These are phyloP conservation scores for Polychytrium aggregatum DNA, from an alignment of 192 early-diverging fungal species.

Conservation along the genomic window DNA sequence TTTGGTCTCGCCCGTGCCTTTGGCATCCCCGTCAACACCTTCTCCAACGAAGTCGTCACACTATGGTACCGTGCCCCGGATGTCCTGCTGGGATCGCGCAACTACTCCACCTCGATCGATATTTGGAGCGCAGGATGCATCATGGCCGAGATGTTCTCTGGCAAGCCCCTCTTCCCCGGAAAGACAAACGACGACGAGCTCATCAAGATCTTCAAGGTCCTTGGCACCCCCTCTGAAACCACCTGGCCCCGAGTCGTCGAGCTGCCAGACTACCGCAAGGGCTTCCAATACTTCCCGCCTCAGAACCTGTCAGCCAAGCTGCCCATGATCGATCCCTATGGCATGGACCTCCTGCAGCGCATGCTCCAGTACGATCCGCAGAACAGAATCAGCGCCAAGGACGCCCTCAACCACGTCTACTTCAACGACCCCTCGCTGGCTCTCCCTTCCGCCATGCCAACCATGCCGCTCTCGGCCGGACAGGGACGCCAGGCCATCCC, in stretches of 20 bases:
- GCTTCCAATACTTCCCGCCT: conserved; percentile 61
- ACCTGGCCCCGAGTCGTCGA: conserved; percentile 78
- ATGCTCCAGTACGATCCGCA: conserved; percentile 74
- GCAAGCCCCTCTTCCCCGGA: conserved; percentile 91
- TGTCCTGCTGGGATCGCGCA: conserved; percentile 86
- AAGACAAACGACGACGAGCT: conserved; percentile 84
- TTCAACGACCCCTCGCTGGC: conserved; percentile 56
- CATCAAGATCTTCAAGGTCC: conserved; percentile 78
- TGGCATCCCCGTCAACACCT: conserved; percentile 90
- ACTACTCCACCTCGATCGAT: conserved; percentile 91
- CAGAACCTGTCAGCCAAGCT: conserved; percentile 59
- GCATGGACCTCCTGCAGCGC: conserved; percentile 68
- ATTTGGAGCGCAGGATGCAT: conserved; percentile 98
- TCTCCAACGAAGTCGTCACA: conserved; percentile 97
- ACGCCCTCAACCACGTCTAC: conserved; percentile 51
- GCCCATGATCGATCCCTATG: conserved; percentile 69
- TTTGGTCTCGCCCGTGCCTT: conserved; percentile 96
- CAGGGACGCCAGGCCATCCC: too few relatives aligned
- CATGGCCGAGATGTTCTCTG: conserved; percentile 72
- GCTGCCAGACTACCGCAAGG: conserved; percentile 77
- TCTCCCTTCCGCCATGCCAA: too few relatives aligned
- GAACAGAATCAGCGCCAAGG: conserved; percentile 63
- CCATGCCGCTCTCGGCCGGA: too few relatives aligned
- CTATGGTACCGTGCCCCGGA: conserved; percentile 97
- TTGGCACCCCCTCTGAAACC: conserved; percentile 54